Conservation (phyloP, 306 rosid genomes). For the Trifolium pratense region DNA sequence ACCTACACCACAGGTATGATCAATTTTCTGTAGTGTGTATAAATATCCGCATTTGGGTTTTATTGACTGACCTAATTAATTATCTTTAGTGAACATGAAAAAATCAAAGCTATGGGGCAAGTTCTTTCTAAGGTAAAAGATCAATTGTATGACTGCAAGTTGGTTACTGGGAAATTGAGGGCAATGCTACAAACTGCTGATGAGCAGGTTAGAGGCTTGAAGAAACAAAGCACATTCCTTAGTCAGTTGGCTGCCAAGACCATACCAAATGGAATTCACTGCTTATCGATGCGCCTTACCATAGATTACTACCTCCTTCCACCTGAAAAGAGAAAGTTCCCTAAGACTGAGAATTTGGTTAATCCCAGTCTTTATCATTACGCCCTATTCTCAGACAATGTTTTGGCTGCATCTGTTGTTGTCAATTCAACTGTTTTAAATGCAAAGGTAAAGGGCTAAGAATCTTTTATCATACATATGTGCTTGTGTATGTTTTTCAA, state of each 20-base stretch:
- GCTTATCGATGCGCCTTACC: constrained; percentile 89
- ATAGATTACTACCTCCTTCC: constrained; percentile 91
- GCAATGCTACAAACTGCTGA: constrained; percentile 96
- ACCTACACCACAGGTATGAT: constrained; percentile 67
- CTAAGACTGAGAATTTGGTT: constrained; percentile 81
- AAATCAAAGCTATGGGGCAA: constrained; percentile 75
- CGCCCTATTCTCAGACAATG: no score
- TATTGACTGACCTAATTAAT: constrained; percentile 26
- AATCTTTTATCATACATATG: constrained; percentile 21
- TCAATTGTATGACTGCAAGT: constrained; percentile 85
- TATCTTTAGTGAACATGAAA: constrained; percentile 70
- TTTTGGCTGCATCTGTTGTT: constrained; percentile 95
- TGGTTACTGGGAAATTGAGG: constrained; percentile 82
- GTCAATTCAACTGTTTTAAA: constrained; percentile 87
- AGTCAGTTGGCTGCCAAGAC: constrained; percentile 96
- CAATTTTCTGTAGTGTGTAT: constrained; percentile 27
- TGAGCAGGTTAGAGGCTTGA: constrained; percentile 87
- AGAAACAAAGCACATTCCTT: constrained; percentile 89
- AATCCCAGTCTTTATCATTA: constrained; percentile 84
- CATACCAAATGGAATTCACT: constrained; percentile 90
- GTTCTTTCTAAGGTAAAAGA: constrained; percentile 79
- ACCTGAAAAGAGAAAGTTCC: constrained; percentile 74
- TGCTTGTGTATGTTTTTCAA: constrained; percentile 5
- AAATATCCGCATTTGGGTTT: constrained; percentile 14
- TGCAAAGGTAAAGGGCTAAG: constrained; percentile 70